These are phyloP conservation scores for Apophysomyces elegans DNA, from an alignment of 371 early-diverging fungal species.

Conservation along the genomic window DNA sequence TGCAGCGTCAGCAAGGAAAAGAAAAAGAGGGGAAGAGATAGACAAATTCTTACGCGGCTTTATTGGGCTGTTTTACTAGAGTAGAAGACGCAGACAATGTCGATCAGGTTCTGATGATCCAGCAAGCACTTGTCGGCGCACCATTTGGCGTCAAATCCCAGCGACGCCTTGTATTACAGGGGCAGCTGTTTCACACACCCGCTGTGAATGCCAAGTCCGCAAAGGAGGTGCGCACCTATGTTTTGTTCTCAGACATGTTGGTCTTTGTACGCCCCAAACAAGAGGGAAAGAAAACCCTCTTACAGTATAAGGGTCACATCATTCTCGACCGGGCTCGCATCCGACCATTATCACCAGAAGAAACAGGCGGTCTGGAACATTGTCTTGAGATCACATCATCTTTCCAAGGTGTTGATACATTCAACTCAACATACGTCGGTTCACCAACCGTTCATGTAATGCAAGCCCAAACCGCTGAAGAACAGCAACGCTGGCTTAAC, in stretches of 20 bases:
- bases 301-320: slow-evolving; percentile 32
- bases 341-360: slow-evolving; percentile 12
- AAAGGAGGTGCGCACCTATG: slow-evolving; percentile 25
- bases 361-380: slow-evolving; percentile 16
- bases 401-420: slow-evolving; percentile 31
- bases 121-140: slow-evolving; percentile 34
- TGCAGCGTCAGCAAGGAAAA: slow-evolving; percentile 13
- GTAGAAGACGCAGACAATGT: slow-evolving; percentile 41
- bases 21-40: not conserved
- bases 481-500: slow-evolving; percentile 30
- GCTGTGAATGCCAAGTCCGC: slow-evolving; percentile 2
- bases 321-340: slow-evolving; percentile 31
- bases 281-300: slow-evolving; percentile 22
- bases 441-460: slow-evolving; percentile 27
- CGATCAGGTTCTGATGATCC: slow-evolving; percentile 42
- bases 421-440: slow-evolving; percentile 32
- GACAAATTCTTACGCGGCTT: not conserved
- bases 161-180: slow-evolving; percentile 37
- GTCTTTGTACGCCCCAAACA: slow-evolving; percentile 33
- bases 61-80: slow-evolving; percentile 15
- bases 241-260: slow-evolving; percentile 37
- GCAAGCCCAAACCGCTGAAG: slow-evolving; percentile 22
- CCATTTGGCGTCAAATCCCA: slow-evolving; percentile 40
- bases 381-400: slow-evolving; percentile 36
- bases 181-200: slow-evolving; percentile 16